These are phyloP conservation scores for Eutrema salsugineum DNA, from an alignment of 441 rosid species.

Conservation along the genomic window DNA sequence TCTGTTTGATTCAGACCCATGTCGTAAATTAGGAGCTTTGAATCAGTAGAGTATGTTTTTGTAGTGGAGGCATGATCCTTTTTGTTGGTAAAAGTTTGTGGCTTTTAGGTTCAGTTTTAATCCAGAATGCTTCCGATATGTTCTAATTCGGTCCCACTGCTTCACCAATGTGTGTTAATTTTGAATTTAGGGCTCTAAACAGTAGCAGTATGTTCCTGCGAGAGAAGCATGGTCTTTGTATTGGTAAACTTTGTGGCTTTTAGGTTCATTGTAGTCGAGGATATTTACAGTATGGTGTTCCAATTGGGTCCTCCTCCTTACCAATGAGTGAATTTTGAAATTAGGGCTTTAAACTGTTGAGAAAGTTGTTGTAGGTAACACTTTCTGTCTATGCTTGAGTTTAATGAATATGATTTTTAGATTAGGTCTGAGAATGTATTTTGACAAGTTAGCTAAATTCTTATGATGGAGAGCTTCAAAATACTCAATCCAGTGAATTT, in stretches of 20 bases:
- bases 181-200: not conserved
- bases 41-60: not conserved
- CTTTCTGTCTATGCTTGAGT: not conserved
- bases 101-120: constrained; percentile 14
- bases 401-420: not conserved
- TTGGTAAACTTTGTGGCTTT: constrained; percentile 7
- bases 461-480: not conserved
- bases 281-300: not conserved
- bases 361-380: not conserved
- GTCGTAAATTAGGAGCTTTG: not conserved
- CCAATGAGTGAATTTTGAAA: not conserved
- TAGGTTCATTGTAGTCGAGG: not conserved
- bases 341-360: not conserved
- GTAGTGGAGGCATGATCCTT: not conserved
- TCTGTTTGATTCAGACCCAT: constrained; percentile 10
- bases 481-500: not conserved
- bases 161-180: not conserved
- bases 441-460: not conserved
- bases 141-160: not conserved
- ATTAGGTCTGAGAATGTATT: not conserved
- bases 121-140: not conserved
- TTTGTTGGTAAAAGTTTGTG: not conserved
- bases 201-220: not conserved
- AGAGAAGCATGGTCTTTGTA: not conserved
- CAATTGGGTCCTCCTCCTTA: not conserved